Evolutionary conservation across 352 stramenopile species (phyloP).

Genomic region (Phytophthora aleatoria): DNA sequence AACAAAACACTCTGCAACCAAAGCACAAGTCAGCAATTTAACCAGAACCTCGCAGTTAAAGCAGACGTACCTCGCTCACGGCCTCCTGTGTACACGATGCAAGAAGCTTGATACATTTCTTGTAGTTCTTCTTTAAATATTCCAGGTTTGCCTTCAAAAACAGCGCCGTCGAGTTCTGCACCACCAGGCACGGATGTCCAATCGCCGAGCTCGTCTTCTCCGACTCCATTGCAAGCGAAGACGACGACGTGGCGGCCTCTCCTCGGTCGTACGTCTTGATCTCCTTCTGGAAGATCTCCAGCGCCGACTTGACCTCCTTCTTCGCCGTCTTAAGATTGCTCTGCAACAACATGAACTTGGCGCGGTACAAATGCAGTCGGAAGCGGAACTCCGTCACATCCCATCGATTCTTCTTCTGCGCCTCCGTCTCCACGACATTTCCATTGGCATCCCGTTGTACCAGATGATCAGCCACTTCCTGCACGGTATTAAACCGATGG

Average conservation of each 20-base stretch:
- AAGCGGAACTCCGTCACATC: constrained; percentile 91
- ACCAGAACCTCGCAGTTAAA: background rate
- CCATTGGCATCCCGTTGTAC: constrained; percentile 38
- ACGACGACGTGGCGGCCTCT: constrained; percentile 15
- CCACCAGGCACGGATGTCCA: constrained; percentile 73
- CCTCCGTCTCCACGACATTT: constrained; percentile 48
- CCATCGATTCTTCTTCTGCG: constrained; percentile 62
- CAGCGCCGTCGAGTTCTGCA: constrained; percentile 89
- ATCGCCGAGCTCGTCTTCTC: constrained; percentile 81
- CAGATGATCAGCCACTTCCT: constrained; percentile 48
- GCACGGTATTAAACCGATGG: constrained; percentile 87
- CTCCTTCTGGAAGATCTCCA: constrained; percentile 94
- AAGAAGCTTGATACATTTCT: constrained; percentile 94
- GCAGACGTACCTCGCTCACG: constrained; percentile 66
- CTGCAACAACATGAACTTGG: constrained; percentile 90
- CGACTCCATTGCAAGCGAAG: constrained; percentile 40
- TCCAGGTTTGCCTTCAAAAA: constrained; percentile 94
- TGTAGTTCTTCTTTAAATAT: constrained; percentile 94
- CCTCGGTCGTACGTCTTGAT: constrained; percentile 61
- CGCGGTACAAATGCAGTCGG: constrained; percentile 91
- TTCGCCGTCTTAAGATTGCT: constrained; percentile 90
- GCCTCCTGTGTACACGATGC: constrained; percentile 87
- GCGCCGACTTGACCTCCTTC: constrained; percentile 92
- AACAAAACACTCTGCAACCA: constrained; percentile 71
- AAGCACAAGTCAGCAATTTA: constrained; percentile 9